A percentile compares a stretch with the other conserved stretches of the same genome.
Evolutionary conservation across 2,329 filamentous ascomycete genomes (phyloP).

Genomic region (Trichoderma oligosporum): DNA sequence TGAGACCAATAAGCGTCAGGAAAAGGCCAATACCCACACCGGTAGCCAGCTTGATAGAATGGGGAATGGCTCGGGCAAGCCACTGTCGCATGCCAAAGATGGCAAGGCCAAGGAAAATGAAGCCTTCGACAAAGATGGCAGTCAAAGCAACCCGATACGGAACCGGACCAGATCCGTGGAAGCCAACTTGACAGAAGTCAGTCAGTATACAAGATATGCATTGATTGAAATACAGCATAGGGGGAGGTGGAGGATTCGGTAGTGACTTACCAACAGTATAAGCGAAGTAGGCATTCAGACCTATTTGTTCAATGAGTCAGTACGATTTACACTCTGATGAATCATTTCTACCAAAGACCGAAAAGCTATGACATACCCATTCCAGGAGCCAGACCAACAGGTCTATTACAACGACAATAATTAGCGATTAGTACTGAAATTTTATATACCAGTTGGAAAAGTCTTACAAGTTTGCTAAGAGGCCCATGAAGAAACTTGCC

Average conservation of each 20-base stretch:
- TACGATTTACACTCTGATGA: not conserved
- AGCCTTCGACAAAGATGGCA: slow-evolving; percentile 84
- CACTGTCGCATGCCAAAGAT: slow-evolving; percentile 80
- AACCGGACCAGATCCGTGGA: slow-evolving; percentile 68
- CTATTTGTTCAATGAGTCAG: slow-evolving; percentile 21
- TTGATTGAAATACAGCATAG: no score
- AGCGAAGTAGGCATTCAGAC: slow-evolving; percentile 82
- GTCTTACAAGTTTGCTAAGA: slow-evolving; percentile 69
- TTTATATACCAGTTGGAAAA: not conserved
- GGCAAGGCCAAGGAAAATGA: slow-evolving; percentile 77
- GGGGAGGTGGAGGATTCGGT: not conserved
- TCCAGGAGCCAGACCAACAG: slow-evolving; percentile 40
- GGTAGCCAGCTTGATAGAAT: slow-evolving; percentile 81
- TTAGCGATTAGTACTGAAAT: slow-evolving; percentile 12
- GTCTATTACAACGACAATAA: slow-evolving; percentile 24
- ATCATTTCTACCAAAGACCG: not conserved
- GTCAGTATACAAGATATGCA: not conserved
- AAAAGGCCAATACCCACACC: slow-evolving; percentile 84
- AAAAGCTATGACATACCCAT: slow-evolving; percentile 36
- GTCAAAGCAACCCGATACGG: slow-evolving; percentile 74
- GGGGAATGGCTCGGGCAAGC: slow-evolving; percentile 78
- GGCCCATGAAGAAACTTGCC: slow-evolving; percentile 76
- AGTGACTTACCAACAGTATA: slow-evolving; percentile 53
- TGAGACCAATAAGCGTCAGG: slow-evolving; percentile 70
- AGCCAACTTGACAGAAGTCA: slow-evolving; percentile 53